Conservation (phyloP, 768 basidiomycete genomes). For the Tulasnella sp. region DNA sequence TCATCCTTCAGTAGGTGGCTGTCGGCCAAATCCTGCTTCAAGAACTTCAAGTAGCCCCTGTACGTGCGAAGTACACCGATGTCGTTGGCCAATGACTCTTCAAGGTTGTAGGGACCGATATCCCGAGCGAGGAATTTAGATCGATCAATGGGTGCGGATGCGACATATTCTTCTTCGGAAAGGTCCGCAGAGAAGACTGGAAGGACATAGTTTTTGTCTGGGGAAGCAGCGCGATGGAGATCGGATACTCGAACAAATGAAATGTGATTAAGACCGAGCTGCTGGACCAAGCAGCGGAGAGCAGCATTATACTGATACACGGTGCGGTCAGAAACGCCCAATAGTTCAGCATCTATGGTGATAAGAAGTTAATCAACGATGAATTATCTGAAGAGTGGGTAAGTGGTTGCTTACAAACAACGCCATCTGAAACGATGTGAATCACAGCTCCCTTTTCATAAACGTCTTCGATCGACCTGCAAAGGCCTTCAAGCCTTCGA, state of each 20-base stretch:
- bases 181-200: background rate
- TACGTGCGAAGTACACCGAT: background rate
- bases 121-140: background rate
- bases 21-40: background rate
- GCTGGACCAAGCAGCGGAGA: background rate
- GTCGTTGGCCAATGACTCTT: background rate
- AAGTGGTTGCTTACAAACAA: background rate
- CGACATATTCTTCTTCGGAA: background rate
- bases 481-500: constrained; percentile 1
- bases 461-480: background rate
- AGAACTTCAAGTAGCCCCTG: background rate
- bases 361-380: background rate
- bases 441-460: background rate
- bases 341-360: background rate
- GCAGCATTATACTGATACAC: background rate
- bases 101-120: background rate
- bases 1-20: too few relatives aligned
- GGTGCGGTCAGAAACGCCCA: background rate
- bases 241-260: background rate
- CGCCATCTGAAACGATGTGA: background rate
- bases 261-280: background rate
- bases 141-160: background rate
- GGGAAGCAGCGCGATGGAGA: too few relatives aligned
- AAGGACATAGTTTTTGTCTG: background rate
- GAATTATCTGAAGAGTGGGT: background rate